Evolutionary conservation across 2,329 filamentous ascomycete genomes (phyloP).

Genomic region (Bipolaris sorokiniana): DNA sequence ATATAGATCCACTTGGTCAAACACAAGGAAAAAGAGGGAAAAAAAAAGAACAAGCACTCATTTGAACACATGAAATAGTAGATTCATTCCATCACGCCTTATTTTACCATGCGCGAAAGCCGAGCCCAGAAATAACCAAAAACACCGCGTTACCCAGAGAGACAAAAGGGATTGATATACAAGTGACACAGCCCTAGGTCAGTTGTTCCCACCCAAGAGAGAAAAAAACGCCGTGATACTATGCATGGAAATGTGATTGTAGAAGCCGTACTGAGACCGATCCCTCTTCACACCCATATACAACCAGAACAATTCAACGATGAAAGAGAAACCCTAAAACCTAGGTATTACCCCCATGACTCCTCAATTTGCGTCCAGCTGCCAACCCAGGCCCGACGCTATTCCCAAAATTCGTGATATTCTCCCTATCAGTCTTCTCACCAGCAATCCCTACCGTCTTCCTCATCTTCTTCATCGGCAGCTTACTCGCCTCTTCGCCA

Average conservation of each 20-base stretch:
- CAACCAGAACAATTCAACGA: background rate
- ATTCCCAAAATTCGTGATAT: constrained; percentile 50
- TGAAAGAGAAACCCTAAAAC: background rate
- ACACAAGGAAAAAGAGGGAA: no score
- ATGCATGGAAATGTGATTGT: background rate
- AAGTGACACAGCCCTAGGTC: background rate
- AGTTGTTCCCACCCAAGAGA: background rate
- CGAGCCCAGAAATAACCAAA: no score
- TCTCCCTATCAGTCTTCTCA: constrained; percentile 50
- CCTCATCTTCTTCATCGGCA: constrained; percentile 54
- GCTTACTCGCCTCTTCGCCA: constrained; percentile 42
- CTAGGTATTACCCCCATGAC: constrained; percentile 39
- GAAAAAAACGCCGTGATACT: background rate
- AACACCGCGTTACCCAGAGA: background rate
- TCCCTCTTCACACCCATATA: background rate
- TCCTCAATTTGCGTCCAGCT: constrained; percentile 49
- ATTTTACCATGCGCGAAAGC: no score
- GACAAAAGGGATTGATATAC: background rate
- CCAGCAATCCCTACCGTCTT: constrained; percentile 52
- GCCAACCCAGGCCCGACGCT: constrained; percentile 48
- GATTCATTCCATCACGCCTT: no score
- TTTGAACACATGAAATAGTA: no score
- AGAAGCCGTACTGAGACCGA: background rate
- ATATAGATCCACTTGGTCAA: no score
- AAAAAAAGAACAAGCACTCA: no score